A percentile compares a stretch with the other conserved stretches of the same genome.
These are phyloP conservation scores for Immersiella caudata DNA, from an alignment of 495 filamentous ascomycete genomes.

Conservation along the genomic window DNA sequence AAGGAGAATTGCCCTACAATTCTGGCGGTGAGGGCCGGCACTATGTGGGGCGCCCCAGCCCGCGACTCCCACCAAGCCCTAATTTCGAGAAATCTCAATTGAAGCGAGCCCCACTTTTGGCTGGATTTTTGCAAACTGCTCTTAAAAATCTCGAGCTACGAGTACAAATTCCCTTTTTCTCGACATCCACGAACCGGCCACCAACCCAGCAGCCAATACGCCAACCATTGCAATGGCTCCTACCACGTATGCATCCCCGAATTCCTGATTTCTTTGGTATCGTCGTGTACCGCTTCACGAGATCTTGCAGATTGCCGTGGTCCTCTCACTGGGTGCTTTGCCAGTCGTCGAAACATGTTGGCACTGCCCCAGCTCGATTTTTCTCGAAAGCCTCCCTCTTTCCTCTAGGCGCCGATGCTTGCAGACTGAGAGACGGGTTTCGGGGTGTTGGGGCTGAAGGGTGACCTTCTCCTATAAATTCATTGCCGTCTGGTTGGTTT, in stretches of 20 bases:
- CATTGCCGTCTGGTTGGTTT: conserved; percentile 60
- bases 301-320: conserved; percentile 67
- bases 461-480: conserved; percentile 76
- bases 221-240: conserved; percentile 57
- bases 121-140: conserved; percentile 19
- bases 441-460: conserved; percentile 83
- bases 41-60: conserved; percentile 25
- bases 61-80: conserved; percentile 34
- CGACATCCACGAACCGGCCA: conserved; percentile 18
- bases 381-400: conserved; percentile 63
- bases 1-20: conserved; percentile 35
- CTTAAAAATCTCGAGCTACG: conserved; percentile 25
- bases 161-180: conserved; percentile 25
- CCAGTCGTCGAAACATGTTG: conserved; percentile 26
- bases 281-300: conserved; percentile 53
- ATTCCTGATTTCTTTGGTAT: conserved; percentile 53
- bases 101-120: conserved; percentile 26
- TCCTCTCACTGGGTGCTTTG: conserved; percentile 74
- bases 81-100: conserved; percentile 25
- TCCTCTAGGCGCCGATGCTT: conserved; percentile 47
- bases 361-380: conserved; percentile 77
- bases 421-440: conserved; percentile 55
- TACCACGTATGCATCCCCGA: conserved; percentile 64
- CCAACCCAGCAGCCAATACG: conserved; percentile 27
- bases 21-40: conserved; percentile 34